Evolutionary conservation across 805 yeast species (phyloP), one percentile per base, ranked within the genome.

Genomic region (Wickerhamiella alocasiicola): DNA sequence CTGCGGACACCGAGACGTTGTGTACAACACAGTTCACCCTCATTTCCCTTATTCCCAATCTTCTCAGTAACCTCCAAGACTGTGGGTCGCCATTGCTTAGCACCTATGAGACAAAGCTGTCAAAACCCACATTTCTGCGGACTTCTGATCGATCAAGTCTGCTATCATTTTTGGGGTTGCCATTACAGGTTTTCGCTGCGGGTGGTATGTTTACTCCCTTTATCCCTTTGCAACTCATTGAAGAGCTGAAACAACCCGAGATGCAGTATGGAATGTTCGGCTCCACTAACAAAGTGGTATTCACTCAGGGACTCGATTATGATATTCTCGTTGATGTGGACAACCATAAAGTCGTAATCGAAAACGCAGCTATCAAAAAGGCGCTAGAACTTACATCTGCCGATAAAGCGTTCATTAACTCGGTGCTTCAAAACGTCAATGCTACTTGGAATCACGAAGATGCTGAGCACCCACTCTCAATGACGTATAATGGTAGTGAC

Each of bases 141-240:
- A 74, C 94, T 5, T 78, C 82, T 44, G 87, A 84, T 57, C 63
- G 95, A 38, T 67, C 70, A 46, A 81, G 95, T 0, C 68, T 87
- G 55, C 62, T 88, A 29, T 63, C 72, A 25, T 91, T 83, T 55
- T 71, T 84, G 54, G 98, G 97, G 0, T 65, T 91, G 24, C 98
- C 98, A 0, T 63, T 91, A 37, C 87, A 80, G 50, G 59, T 85
- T 1, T 91, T 91, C 60, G 84, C 84, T 37, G 72, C 74, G 49
- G 93, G 93, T 32, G 85, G 93, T 1, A 68, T 88, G 45, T 87
- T 93, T 67, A 78, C 80, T 50, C 97, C 98, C 2, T 91, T 88
- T 60, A 68, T 87, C n/a, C 94, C 97, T 0, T 63, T 91, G 42
- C 98, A 88, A 57, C 97, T 88, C 55, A 63, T 88, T 42, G 81